phyloP scores from a whole-genome alignment of 78 protist genomes.

The Chrysochromulina parva region DNA sequence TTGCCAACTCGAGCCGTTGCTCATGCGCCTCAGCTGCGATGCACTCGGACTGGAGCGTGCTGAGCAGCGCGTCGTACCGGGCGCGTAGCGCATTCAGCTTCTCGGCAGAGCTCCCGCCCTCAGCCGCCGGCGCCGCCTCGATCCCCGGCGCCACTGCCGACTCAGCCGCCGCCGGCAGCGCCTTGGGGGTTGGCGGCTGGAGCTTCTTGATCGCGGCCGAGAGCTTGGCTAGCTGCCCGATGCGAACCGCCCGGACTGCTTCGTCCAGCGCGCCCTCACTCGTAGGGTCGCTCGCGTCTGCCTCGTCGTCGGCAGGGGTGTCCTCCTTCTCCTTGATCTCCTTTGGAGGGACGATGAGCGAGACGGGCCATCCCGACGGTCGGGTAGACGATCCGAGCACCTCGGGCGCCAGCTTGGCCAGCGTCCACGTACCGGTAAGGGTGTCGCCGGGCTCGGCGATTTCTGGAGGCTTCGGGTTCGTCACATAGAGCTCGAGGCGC shows the following conservation, averaged over 20 bases:
- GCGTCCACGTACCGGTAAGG: not conserved
- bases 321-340: not conserved
- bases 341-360: not conserved
- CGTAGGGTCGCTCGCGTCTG: not conserved
- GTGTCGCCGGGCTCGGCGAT: not conserved
- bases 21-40: too few relatives aligned
- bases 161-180: too few relatives aligned
- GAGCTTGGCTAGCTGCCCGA: not conserved
- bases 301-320: not conserved
- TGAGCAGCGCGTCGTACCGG: too few relatives aligned
- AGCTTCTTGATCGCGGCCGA: not conserved
- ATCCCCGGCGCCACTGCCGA: too few relatives aligned
- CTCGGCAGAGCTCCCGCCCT: too few relatives aligned
- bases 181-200: not conserved
- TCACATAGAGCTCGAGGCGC: not conserved
- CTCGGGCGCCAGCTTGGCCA: not conserved
- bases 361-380: not conserved
- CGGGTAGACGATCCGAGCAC: not conserved
- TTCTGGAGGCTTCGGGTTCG: not conserved
- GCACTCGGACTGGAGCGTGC: too few relatives aligned
- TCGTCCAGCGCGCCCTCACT: not conserved
- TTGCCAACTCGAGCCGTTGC: too few relatives aligned
- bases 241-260: not conserved
- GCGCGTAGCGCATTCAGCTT: too few relatives aligned
- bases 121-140: too few relatives aligned